These are phyloP conservation scores for Vitis hybrid DNA, from an alignment of 177 flowering plant genomes.

Conservation along the genomic window DNA sequence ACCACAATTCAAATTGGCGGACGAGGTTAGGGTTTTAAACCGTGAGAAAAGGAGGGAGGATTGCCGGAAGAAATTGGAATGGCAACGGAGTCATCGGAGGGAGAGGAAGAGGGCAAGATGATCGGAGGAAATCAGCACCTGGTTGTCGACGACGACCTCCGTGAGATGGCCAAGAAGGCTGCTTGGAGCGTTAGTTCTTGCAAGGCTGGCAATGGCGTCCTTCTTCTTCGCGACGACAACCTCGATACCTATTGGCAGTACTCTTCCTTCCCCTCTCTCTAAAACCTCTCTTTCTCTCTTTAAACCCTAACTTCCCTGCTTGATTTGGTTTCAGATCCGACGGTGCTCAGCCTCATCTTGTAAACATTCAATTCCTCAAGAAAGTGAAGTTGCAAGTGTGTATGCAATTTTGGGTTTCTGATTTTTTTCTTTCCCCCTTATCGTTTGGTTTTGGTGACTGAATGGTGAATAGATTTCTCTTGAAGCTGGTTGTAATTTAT, in stretches of 20 bases:
- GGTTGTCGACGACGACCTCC: constrained; percentile 64
- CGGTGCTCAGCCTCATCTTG: constrained; percentile 90
- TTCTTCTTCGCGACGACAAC: constrained; percentile 77
- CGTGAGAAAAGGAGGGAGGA: background rate
- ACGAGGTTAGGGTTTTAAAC: background rate
- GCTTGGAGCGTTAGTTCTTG: constrained; percentile 99
- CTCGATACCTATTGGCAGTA: constrained; percentile 96
- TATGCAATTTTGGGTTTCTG: background rate
- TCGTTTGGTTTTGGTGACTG: background rate
- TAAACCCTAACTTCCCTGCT: background rate
- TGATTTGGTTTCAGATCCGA: constrained; percentile 56
- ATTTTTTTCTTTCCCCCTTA: background rate
- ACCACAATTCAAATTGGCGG: background rate
- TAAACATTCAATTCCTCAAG: constrained; percentile 88
- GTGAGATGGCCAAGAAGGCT: constrained; percentile 92
- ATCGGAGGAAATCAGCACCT: constrained; percentile 58
- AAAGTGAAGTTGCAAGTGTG: constrained; percentile 82
- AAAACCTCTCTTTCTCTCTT: background rate
- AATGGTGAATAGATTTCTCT: background rate
- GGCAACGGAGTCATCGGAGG: constrained; percentile 85
- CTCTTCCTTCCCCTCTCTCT: constrained; percentile 3
- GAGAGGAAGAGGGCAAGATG: constrained; percentile 81
- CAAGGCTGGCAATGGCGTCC: constrained; percentile 95
- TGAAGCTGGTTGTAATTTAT: constrained; percentile 69
- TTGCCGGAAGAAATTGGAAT: constrained; percentile 15